Percentiles rank a stretch among this genome's conserved stretches.
These are phyloP conservation scores for Pseudogymnoascus sp. DNA, from an alignment of 2,329 filamentous ascomycete genomes.

Conservation along the genomic window DNA sequence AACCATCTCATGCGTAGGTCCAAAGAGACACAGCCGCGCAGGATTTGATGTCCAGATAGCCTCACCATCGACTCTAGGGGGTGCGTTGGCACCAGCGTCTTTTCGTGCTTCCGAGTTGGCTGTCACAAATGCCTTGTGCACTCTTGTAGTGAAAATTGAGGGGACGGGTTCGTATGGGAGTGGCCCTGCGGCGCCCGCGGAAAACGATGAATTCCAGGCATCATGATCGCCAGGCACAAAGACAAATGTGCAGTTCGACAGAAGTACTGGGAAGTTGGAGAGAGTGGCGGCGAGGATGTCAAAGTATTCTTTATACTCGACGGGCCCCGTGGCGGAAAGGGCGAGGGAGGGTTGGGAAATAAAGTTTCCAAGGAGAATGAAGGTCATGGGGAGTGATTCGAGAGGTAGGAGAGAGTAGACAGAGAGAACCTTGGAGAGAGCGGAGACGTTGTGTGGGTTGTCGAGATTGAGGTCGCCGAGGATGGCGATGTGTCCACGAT, in stretches of 20 bases:
- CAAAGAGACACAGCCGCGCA: slow-evolving; percentile 73
- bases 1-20: slow-evolving; percentile 78
- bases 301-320: slow-evolving; percentile 96
- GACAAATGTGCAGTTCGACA: slow-evolving; percentile 74
- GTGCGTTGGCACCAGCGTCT: slow-evolving; percentile 38
- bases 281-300: slow-evolving; percentile 77
- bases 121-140: slow-evolving; percentile 70
- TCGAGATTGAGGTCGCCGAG: slow-evolving; percentile 84
- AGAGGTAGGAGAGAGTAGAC: slow-evolving; percentile 61
- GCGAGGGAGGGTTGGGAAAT: slow-evolving; percentile 57
- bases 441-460: slow-evolving; percentile 70
- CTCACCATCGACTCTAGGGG: slow-evolving; percentile 47
- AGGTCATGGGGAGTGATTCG: slow-evolving; percentile 63
- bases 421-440: slow-evolving; percentile 69
- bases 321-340: slow-evolving; percentile 64
- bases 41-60: slow-evolving; percentile 88
- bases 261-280: slow-evolving; percentile 72
- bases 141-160: slow-evolving; percentile 79
- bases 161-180: slow-evolving; percentile 68
- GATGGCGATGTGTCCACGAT: slow-evolving; percentile 57
- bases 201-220: slow-evolving; percentile 87
- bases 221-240: slow-evolving; percentile 97
- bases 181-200: slow-evolving; percentile 62
- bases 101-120: slow-evolving; percentile 64
- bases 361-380: slow-evolving; percentile 84